phyloP scores from a whole-genome alignment of 176 grass and related monocot genomes.

The Oryza australiensis region DNA sequence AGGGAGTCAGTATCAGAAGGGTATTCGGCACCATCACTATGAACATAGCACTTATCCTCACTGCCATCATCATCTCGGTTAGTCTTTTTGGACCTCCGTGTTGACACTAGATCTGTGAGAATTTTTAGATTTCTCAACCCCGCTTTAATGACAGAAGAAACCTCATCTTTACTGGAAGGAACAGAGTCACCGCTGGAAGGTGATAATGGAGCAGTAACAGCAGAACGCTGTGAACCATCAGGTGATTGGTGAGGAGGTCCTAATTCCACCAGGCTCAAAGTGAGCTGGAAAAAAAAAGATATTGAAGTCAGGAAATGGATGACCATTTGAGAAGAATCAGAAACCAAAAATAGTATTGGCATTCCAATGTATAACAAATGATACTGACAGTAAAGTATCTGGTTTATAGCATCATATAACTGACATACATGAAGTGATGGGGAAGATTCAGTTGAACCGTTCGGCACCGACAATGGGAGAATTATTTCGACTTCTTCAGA shows the following conservation, averaged over 20 bases:
- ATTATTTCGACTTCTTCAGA: conserved; percentile 68
- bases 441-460: conserved; percentile 41
- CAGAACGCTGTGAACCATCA: conserved; percentile 50
- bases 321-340: conserved; percentile 35
- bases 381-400: conserved; percentile 22
- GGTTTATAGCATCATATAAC: conserved; percentile 16
- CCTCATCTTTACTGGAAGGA: conserved; percentile 71
- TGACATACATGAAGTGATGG: conserved; percentile 79
- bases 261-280: conserved; percentile 53
- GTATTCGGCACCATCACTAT: conserved; percentile 66
- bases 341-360: conserved; percentile 27
- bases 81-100: conserved; percentile 61
- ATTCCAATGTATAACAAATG: background rate
- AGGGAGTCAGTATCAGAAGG: conserved; percentile 74
- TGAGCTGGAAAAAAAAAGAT: conserved; percentile 50
- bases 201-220: conserved; percentile 39
- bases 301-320: conserved; percentile 25
- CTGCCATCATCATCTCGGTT: conserved; percentile 63
- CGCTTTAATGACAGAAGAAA: conserved; percentile 84
- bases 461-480: conserved; percentile 57
- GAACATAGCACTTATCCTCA: conserved; percentile 66
- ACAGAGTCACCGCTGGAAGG: conserved; percentile 63
- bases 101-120: conserved; percentile 71
- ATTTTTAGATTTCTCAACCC: conserved; percentile 86
- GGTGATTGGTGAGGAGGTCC: conserved; percentile 43